phyloP scores from a whole-genome alignment of 306 rosid genomes.

The Hylodesmum podocarpum region DNA sequence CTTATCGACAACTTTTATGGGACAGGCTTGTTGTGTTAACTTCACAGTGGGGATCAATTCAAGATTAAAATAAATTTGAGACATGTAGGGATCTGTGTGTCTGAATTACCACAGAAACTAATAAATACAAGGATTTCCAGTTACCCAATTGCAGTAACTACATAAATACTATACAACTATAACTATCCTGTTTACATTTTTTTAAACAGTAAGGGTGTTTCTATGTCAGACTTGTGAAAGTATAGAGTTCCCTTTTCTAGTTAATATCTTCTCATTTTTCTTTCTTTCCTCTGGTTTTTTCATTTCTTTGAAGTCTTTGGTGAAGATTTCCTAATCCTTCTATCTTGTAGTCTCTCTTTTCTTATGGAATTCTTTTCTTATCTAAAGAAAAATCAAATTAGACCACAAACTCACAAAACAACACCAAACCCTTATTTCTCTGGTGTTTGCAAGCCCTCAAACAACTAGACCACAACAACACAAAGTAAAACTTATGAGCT shows the following conservation, averaged over 20 bases:
- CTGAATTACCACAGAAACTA: not conserved
- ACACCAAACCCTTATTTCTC: not conserved
- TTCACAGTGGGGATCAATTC: not conserved
- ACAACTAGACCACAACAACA: not conserved
- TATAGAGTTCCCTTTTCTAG: not conserved
- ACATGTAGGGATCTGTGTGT: not conserved
- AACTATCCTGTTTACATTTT: not conserved
- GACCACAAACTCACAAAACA: too few species aligned
- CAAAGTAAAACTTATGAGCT: not conserved
- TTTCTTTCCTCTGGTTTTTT: not conserved
- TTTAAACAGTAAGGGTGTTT: not conserved
- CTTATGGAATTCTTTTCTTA: too few species aligned
- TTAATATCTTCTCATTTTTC: not conserved
- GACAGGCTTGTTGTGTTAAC: not conserved
- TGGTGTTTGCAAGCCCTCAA: not conserved
- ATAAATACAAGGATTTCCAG: not conserved
- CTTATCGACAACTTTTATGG: not conserved
- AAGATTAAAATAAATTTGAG: not conserved
- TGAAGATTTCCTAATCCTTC: not conserved
- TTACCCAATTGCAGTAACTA: not conserved
- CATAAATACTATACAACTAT: not conserved
- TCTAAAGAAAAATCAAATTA: too few species aligned
- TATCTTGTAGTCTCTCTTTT: not conserved
- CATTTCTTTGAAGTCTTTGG: not conserved
- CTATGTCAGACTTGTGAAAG: not conserved